Evolutionary conservation across 139 green algal genomes (phyloP), one percentile per base, ranked within the genome.

Genomic region (Coelastrella sp.): DNA sequence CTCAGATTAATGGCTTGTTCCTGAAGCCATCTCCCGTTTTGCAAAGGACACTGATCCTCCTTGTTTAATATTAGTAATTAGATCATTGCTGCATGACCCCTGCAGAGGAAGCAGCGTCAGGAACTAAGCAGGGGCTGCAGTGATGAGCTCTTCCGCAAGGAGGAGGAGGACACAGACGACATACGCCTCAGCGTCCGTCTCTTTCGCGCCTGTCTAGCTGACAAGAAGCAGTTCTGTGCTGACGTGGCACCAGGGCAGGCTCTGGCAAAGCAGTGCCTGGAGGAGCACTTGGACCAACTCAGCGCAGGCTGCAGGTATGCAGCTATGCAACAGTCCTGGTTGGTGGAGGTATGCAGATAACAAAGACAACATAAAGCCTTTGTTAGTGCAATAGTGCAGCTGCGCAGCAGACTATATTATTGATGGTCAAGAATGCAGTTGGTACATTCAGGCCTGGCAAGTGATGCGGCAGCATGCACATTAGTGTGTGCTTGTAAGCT

Each of bases 91-190:
- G 35, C 35, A 49, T 49, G 35, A 49, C 35, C 5, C n/a, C n/a
- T 70, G 56, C 78, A 91, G 59, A 68, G 88, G 6, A 24, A 83
- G 9, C 83, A 83, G 49, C 60, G 65, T 11, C 8, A 91, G 60
- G 78, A 92, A 78, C 80, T 97, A 73, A 92, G 90, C 0, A 96
- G 92, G 93, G 93, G 94, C 11, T 98, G 97, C 85, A 92, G 96
- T 89, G 94, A 95, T 84, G 93, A 98, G 91, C 94, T 99, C 61
- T 97, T 98, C 91, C 91, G 96, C 0, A 94, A 97, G 92, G 96
- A 99, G 89, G 92, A 96, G 57, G 94, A 99, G 91, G 95, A 98
- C 59, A 92, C 95, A 0, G 95, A 96, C n/a, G 97, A 99, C 85
- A 87, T 98, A 7, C 93, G 97, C 1, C 95, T 99, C 12, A 94